These are phyloP conservation scores for Hyphodiscus hymeniophilus DNA, from an alignment of 495 filamentous ascomycete species.

Conservation along the genomic window DNA sequence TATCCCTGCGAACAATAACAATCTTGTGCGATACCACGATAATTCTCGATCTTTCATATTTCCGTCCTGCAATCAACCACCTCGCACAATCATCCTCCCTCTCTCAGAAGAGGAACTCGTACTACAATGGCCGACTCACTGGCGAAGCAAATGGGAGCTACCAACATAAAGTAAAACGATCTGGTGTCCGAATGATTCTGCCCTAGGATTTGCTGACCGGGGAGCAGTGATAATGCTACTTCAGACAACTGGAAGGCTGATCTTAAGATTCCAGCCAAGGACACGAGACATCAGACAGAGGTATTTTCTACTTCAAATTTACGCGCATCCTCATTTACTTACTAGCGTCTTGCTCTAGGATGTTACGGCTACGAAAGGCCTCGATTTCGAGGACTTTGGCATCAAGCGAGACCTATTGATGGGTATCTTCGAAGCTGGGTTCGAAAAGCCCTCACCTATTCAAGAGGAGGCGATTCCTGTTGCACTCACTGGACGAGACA, in stretches of 20 bases:
- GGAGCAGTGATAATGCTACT: slow-evolving; percentile 36
- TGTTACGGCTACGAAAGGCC: slow-evolving; percentile 92
- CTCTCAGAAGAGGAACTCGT: slow-evolving; percentile 1
- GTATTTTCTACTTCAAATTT: slow-evolving; percentile 36
- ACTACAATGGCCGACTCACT: slow-evolving; percentile 34
- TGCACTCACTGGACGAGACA: slow-evolving; percentile 88
- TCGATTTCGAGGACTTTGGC: slow-evolving; percentile 95
- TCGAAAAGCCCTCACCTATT: slow-evolving; percentile 97
- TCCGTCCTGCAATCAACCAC: not conserved
- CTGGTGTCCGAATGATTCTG: not conserved
- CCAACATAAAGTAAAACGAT: slow-evolving; percentile 45
- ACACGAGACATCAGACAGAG: slow-evolving; percentile 88
- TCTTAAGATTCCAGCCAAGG: slow-evolving; percentile 71
- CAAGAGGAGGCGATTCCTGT: slow-evolving; percentile 99
- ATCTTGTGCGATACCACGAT: not conserved
- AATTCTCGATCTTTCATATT: not conserved
- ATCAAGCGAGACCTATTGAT: slow-evolving; percentile 92
- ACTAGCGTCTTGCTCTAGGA: slow-evolving; percentile 46
- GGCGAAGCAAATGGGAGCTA: slow-evolving; percentile 60
- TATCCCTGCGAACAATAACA: not conserved
- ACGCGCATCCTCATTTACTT: not conserved
- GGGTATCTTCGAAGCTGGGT: slow-evolving; percentile 98
- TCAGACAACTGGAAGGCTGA: slow-evolving; percentile 71
- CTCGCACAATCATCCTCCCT: not conserved
- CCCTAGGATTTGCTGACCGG: slow-evolving; percentile 15